Evolutionary conservation across 2,329 filamentous ascomycete genomes (phyloP), one percentile per base, ranked within the genome.

Genomic region (Aspergillus candidus): DNA sequence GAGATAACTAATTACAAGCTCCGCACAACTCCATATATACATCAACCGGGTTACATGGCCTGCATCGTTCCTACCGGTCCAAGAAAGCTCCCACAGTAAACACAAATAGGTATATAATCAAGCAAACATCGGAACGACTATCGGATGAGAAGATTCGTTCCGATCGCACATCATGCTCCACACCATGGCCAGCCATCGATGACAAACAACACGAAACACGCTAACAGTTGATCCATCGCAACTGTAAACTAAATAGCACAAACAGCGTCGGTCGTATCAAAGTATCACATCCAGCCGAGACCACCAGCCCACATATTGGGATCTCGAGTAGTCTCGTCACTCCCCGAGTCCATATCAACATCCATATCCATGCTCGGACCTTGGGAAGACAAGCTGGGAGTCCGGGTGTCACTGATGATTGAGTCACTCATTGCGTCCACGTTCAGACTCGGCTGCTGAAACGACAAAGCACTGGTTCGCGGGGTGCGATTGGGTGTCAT

Each of bases 241-340:
- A 18, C 22, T 27, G 4, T 12, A 22, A 36, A 18, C 11, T 4
- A 11, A 18, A 22, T 17, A 36, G 12, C 7, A 17, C 22, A n/a
- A 18, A 18, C 6, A 8, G 11, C 12, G 13, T 7, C 17, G 22
- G 7, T 12, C 3, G 14, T 36, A 15, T 36, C 35, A 8, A 29
- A 43, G 3, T 34, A 49, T 52, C 39, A 63, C 52, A 62, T 62
- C 66, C 66, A 67, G 10, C 57, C 53, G 39, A 61, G 50, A 4
- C 54, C 52, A 4, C 57, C 60, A 39, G 54, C 49, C 58, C 57
- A 63, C 48, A 43, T 51, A 40, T 57, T 57, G 8, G 57, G 43
- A 30, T 40, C 35, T 13, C 49, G 35, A 17, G 43, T 38, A 12
- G 57, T 50, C 35, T 53, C 40, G 35, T 60, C 48, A 18, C 50